A percentile compares a stretch with the other conserved stretches of the same genome.
phyloP scores from a whole-genome alignment of 1,139 yeast genomes.

The Suhomyces atakaporum region DNA sequence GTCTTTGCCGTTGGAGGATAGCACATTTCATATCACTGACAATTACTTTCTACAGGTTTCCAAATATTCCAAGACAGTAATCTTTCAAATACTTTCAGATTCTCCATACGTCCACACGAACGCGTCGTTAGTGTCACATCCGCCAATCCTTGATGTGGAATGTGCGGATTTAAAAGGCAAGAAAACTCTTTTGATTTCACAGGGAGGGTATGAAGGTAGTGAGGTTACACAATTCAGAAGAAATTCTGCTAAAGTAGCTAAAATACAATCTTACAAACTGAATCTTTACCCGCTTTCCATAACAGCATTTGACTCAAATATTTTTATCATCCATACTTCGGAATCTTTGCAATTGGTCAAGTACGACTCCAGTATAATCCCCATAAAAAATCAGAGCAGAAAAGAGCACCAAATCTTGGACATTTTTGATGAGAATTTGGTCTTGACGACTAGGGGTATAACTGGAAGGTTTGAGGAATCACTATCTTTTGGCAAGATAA shows the following conservation, averaged over 20 bases:
- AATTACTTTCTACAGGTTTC: slow-evolving; percentile 38
- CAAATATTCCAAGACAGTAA: slow-evolving; percentile 32
- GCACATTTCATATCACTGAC: slow-evolving; percentile 31
- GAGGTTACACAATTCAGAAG: slow-evolving; percentile 24
- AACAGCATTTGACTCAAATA: background rate
- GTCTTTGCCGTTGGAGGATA: slow-evolving; percentile 26
- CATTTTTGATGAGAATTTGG: background rate
- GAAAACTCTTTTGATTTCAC: slow-evolving; percentile 35
- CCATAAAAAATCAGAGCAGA: background rate
- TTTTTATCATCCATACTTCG: background rate
- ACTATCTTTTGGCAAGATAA: background rate
- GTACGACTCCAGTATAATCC: background rate
- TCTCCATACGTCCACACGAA: slow-evolving; percentile 32
- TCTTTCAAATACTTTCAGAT: slow-evolving; percentile 31
- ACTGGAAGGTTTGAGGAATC: background rate
- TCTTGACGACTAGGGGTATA: background rate
- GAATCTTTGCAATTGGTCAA: background rate
- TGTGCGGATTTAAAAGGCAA: slow-evolving; percentile 10
- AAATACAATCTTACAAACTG: background rate
- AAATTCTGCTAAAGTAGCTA: background rate
- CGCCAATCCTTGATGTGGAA: slow-evolving; percentile 39
- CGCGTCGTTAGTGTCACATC: slow-evolving; percentile 29
- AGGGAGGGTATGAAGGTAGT: slow-evolving; percentile 44
- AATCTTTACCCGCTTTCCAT: background rate
- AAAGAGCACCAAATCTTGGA: background rate